Conservation (phyloP, 2,329 filamentous ascomycete species). For the Verticillium dahliae region DNA sequence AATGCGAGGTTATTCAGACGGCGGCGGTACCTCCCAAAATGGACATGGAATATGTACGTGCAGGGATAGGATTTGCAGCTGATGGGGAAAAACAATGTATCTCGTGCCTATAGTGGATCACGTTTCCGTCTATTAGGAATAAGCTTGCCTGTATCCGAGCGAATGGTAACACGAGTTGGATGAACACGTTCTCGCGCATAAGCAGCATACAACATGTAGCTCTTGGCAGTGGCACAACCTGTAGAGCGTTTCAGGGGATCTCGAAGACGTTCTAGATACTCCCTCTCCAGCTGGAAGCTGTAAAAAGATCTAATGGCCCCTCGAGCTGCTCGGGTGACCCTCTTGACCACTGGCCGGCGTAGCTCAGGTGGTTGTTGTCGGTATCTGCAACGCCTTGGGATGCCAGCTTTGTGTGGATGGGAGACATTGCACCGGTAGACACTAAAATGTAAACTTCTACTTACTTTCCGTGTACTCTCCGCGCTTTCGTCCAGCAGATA, state of each 20-base stretch:
- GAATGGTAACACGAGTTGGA: background rate
- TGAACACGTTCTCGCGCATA: background rate
- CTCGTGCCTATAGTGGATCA: background rate
- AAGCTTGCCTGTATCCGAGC: background rate
- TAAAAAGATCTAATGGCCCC: background rate
- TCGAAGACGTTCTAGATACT: background rate
- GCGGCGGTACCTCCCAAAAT: background rate
- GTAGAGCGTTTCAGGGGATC: too few species aligned
- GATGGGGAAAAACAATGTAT: background rate
- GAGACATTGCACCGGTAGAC: too few species aligned
- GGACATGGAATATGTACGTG: background rate
- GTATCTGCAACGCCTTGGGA: too few species aligned
- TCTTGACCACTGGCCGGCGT: background rate
- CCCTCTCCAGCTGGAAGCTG: background rate
- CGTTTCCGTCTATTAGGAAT: background rate
- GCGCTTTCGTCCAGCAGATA: too few species aligned
- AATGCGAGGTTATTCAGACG: background rate
- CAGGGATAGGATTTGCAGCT: background rate
- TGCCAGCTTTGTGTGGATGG: too few species aligned
- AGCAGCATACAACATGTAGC: background rate
- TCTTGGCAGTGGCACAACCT: background rate
- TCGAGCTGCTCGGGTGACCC: background rate
- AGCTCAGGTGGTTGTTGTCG: background rate
- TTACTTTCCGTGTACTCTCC: too few species aligned
- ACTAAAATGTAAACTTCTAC: too few species aligned